phyloP scores from a whole-genome alignment of 768 basidiomycete genomes.

The Auricularia heimuer region DNA sequence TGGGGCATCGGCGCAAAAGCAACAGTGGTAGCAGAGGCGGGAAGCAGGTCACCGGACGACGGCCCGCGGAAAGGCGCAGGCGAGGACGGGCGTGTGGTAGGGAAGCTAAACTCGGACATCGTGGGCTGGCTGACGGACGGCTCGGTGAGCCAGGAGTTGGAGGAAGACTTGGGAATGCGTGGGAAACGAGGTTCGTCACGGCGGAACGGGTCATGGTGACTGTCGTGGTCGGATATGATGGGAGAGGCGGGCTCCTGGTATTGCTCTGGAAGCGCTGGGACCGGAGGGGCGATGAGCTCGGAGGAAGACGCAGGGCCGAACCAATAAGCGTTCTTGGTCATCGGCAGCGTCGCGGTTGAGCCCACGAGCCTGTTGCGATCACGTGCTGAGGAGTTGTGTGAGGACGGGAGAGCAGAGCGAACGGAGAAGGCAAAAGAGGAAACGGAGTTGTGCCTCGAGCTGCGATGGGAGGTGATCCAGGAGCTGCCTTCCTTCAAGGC shows the following conservation, averaged over 20 bases:
- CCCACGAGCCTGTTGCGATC: constrained; percentile 24
- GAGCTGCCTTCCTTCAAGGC: constrained; percentile 65
- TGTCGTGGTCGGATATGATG: constrained; percentile 28
- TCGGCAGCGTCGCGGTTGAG: constrained; percentile 25
- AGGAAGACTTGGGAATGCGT: constrained; percentile 46
- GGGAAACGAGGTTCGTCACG: constrained; percentile 36
- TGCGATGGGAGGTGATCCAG: constrained; percentile 62
- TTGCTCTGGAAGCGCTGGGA: constrained; percentile 45
- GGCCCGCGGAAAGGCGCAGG: constrained; percentile 15
- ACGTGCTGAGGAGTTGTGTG: constrained; percentile 29
- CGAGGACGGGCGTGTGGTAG: constrained; percentile 24
- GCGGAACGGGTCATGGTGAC: constrained; percentile 56
- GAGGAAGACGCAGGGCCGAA: constrained; percentile 38
- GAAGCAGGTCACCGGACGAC: constrained; percentile 26
- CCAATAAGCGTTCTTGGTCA: constrained; percentile 51
- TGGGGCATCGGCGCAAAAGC: constrained; percentile 38
- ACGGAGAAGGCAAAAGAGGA: constrained; percentile 71
- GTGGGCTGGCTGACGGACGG: constrained; percentile 47
- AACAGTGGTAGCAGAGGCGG: constrained; percentile 15
- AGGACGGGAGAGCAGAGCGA: constrained; percentile 36
- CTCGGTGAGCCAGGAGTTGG: constrained; percentile 67
- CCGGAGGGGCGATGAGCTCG: constrained; percentile 43
- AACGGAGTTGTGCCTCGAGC: constrained; percentile 45
- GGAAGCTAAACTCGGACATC: constrained; percentile 60
- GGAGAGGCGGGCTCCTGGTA: constrained; percentile 40